Percentiles rank a stretch among this genome's conserved stretches.
phyloP scores from a whole-genome alignment of 2,329 filamentous ascomycete species.

The Aspergillus fumigatus region DNA sequence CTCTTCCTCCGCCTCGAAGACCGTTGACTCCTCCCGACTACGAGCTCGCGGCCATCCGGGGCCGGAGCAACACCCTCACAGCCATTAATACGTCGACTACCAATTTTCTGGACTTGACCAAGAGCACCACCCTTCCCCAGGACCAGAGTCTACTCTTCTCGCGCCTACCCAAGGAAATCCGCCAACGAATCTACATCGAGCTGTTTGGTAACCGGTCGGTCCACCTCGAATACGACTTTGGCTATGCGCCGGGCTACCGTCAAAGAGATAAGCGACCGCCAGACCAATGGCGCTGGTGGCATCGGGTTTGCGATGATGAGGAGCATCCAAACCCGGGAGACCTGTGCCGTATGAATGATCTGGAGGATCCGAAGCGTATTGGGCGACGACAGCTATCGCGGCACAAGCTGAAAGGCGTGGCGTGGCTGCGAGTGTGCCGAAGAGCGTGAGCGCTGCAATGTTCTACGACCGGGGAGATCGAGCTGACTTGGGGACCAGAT shows the following conservation, averaged over 20 bases:
- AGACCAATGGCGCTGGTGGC: slow-evolving; percentile 6
- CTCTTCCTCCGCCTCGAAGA: neutral
- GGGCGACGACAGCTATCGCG: neutral
- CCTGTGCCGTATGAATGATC: slow-evolving; percentile 1
- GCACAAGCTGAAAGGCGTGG: slow-evolving; percentile 2
- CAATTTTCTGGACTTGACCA: neutral
- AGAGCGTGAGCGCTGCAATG: neutral
- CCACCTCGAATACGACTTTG: slow-evolving; percentile 3
- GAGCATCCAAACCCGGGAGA: slow-evolving; percentile 1
- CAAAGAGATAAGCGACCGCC: slow-evolving; percentile 1
- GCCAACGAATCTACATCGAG: slow-evolving; percentile 1
- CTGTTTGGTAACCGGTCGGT: slow-evolving; percentile 1
- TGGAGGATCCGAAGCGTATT: slow-evolving; percentile 1
- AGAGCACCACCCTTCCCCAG: neutral
- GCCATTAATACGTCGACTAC: neutral
- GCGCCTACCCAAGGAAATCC: neutral
- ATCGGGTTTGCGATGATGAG: slow-evolving; percentile 3
- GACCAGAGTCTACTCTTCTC: neutral
- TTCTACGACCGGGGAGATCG: neutral
- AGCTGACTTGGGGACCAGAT: neutral
- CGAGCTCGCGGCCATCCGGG: neutral
- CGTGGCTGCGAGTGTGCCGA: slow-evolving; percentile 1
- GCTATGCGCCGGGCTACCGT: slow-evolving; percentile 3
- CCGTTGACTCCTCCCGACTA: neutral
- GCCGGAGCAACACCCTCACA: neutral